Evolutionary conservation across 1,139 yeast species (phyloP).

Genomic region (Tardiomyces depauwii): DNA sequence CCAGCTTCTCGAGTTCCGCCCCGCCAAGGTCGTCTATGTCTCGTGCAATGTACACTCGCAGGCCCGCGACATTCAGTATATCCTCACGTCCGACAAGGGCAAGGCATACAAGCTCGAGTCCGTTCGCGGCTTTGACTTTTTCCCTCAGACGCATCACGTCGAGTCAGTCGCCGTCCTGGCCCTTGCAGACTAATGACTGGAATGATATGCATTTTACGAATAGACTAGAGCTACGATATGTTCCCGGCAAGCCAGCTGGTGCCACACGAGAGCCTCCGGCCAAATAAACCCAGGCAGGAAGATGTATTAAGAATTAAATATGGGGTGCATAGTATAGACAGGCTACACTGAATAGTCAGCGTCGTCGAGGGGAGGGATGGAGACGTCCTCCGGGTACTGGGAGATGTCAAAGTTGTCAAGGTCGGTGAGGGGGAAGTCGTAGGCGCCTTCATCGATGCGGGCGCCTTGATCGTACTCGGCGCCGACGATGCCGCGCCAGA

Average conservation of each 20-base stretch:
- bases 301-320: no score
- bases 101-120: constrained; percentile 58
- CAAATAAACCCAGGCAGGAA: no score
- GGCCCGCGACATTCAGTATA: constrained; percentile 85
- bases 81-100: constrained; percentile 44
- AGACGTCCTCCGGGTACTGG: neutral
- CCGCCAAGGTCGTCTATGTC: constrained; percentile 80
- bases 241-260: no score
- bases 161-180: constrained; percentile 82
- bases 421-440: neutral
- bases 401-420: constrained; percentile 3
- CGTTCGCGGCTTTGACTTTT: constrained; percentile 89
- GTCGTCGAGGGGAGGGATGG: neutral
- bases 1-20: constrained; percentile 72
- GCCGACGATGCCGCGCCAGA: constrained; percentile 10
- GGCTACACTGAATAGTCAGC: neutral
- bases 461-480: constrained; percentile 8
- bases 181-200: neutral
- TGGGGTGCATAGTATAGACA: no score
- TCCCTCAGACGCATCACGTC: constrained; percentile 97
- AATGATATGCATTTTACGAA: no score
- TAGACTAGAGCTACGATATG: no score
- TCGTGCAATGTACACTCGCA: constrained; percentile 97
- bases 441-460: constrained; percentile 1
- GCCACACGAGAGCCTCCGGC: no score